Conservation (phyloP, 1,284 basidiomycete genomes). For the Phellopilus nigrolimitatus region DNA sequence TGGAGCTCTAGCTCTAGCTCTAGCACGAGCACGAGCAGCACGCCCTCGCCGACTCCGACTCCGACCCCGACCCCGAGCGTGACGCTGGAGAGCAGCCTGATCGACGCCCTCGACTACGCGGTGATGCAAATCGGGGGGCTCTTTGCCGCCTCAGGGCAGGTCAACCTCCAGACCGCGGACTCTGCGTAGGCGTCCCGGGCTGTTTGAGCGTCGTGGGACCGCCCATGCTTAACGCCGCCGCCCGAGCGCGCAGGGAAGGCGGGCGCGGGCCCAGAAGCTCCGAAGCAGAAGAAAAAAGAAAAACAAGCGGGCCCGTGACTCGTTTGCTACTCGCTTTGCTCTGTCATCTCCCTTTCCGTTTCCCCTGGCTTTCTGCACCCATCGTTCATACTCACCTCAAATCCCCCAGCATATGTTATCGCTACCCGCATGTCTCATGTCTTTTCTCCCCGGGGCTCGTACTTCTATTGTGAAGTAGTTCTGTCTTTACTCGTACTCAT, state of each 20-base stretch:
- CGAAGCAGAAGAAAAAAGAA: not conserved
- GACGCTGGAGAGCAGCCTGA: slow-evolving; percentile 1
- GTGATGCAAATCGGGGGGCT: slow-evolving; percentile 16
- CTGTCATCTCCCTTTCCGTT: not conserved
- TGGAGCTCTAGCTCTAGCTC: slow-evolving; percentile 19
- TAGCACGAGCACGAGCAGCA: slow-evolving; percentile 8
- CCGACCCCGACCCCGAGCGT: not conserved
- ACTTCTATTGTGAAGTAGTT: slow-evolving; percentile 14
- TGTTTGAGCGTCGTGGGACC: no score
- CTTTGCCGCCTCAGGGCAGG: slow-evolving; percentile 11
- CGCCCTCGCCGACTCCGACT: slow-evolving; percentile 7
- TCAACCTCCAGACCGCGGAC: slow-evolving; percentile 9
- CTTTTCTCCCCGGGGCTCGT: not conserved
- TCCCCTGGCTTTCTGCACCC: no score
- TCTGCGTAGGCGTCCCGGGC: not conserved
- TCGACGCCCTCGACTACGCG: slow-evolving; percentile 8
- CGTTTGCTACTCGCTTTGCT: not conserved
- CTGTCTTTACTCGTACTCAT: slow-evolving; percentile 16
- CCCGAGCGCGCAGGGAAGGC: no score
- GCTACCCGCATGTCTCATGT: not conserved
- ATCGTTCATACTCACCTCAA: no score
- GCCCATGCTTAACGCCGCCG: no score
- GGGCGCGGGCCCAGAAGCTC: no score
- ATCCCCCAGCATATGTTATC: not conserved
- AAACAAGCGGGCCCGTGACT: not conserved